Evolutionary conservation across 2,329 filamentous ascomycete species (phyloP).

Genomic region (Apiospora koreana): DNA sequence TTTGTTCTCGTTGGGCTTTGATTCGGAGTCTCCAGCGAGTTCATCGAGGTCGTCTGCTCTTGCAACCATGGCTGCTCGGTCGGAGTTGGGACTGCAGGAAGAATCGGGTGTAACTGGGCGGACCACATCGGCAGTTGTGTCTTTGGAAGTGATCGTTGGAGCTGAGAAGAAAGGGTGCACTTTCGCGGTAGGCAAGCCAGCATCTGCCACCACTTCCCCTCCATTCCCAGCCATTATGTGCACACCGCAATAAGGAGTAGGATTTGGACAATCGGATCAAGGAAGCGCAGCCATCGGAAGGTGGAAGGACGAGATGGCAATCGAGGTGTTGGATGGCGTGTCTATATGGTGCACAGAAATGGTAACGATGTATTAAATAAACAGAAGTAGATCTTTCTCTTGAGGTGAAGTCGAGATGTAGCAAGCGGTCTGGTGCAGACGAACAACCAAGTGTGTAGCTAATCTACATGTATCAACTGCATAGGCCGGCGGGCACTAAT

Average conservation of each 20-base stretch:
- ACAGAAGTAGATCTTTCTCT: not conserved
- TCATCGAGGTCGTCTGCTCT: constrained; percentile 17
- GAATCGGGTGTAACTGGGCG: constrained; percentile 32
- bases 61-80: constrained; percentile 15
- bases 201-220: not conserved
- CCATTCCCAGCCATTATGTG: constrained; percentile 1
- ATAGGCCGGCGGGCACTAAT: not conserved
- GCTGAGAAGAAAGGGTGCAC: constrained; percentile 57
- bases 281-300: constrained; percentile 1
- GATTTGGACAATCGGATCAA: not conserved
- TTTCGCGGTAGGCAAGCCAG: constrained; percentile 30
- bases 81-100: constrained; percentile 31
- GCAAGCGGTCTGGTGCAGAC: not conserved
- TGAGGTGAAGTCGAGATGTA: not conserved
- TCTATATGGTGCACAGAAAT: not conserved
- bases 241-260: not conserved
- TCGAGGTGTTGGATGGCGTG: not conserved
- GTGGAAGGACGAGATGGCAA: not conserved
- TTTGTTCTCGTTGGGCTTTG: not conserved
- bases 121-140: constrained; percentile 14
- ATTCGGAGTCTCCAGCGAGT: not conserved
- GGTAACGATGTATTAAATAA: not conserved
- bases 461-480: not conserved
- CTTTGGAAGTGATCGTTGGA: constrained; percentile 24
- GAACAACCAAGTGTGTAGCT: not conserved